Conservation (phyloP, 1,284 basidiomycete genomes). For the Heliocybe sulcata region DNA sequence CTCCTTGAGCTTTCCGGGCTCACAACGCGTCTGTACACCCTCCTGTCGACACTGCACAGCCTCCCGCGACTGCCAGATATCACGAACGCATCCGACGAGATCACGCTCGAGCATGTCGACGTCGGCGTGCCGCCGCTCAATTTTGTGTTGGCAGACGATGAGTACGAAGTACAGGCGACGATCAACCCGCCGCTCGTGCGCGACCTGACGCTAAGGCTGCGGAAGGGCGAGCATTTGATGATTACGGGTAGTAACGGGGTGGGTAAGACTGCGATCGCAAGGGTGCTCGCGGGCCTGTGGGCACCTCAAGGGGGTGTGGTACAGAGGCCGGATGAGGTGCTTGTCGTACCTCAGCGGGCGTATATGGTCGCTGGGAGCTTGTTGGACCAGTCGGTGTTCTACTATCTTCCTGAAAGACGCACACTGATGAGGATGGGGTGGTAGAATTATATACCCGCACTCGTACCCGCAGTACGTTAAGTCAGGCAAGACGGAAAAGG, state of each 20-base stretch:
- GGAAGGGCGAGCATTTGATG: slow-evolving; percentile 83
- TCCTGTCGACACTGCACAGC: slow-evolving; percentile 82
- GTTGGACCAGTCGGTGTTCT: slow-evolving; percentile 67
- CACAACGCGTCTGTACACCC: slow-evolving; percentile 84
- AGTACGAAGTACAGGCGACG: no score
- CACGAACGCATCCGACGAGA: slow-evolving; percentile 29
- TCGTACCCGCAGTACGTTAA: slow-evolving; percentile 73
- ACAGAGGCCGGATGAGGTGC: slow-evolving; percentile 51
- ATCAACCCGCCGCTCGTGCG: slow-evolving; percentile 57
- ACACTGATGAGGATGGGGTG: neutral
- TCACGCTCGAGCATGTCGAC: slow-evolving; percentile 67
- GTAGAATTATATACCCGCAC: slow-evolving; percentile 73
- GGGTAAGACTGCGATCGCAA: slow-evolving; percentile 90
- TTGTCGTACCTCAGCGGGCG: slow-evolving; percentile 89
- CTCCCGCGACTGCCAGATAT: slow-evolving; percentile 43
- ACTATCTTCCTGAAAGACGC: neutral
- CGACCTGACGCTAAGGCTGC: slow-evolving; percentile 66
- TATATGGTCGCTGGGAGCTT: slow-evolving; percentile 87
- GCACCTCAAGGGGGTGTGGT: slow-evolving; percentile 43
- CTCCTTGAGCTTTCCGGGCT: slow-evolving; percentile 90
- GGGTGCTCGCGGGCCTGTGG: slow-evolving; percentile 91
- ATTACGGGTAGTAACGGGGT: slow-evolving; percentile 93
- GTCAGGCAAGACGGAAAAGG: slow-evolving; percentile 55
- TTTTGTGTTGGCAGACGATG: slow-evolving; percentile 18
- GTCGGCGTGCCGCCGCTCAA: slow-evolving; percentile 55